Percentiles rank a stretch among this genome's conserved stretches.
Evolutionary conservation across 441 rosid species (phyloP).

Genomic region (Biscutella laevigata): DNA sequence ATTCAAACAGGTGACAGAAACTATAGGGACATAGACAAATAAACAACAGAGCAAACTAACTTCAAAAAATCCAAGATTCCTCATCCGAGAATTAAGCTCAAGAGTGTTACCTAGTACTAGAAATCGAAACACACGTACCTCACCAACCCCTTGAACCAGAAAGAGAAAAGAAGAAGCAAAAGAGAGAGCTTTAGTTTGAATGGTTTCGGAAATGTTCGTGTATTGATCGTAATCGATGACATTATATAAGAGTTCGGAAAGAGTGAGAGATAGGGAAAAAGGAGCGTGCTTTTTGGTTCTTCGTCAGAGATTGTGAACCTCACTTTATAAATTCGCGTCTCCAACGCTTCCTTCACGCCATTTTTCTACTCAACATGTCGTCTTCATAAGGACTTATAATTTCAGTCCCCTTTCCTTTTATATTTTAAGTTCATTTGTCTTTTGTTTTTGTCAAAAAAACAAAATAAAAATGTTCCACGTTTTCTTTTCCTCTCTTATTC

Average conservation of each 20-base stretch:
- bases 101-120: neutral
- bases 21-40: neutral
- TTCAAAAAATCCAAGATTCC: conserved; percentile 9
- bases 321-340: neutral
- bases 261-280: neutral
- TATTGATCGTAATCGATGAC: neutral
- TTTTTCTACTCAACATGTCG: neutral
- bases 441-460: no score
- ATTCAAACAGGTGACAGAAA: conserved; percentile 25
- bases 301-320: conserved; percentile 14
- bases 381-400: no score
- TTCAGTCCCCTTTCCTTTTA: no score
- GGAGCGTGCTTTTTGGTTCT: neutral
- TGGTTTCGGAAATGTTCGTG: neutral
- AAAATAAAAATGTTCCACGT: no score
- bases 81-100: conserved; percentile 11
- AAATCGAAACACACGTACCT: neutral
- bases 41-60: conserved; percentile 15
- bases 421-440: no score
- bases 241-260: conserved; percentile 3
- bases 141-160: neutral
- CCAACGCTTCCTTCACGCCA: neutral
- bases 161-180: neutral
- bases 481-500: no score
- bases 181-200: neutral